phyloP scores from a whole-genome alignment of 176 grass and related monocot genomes.

The Ampelocalamus luodianensis region DNA sequence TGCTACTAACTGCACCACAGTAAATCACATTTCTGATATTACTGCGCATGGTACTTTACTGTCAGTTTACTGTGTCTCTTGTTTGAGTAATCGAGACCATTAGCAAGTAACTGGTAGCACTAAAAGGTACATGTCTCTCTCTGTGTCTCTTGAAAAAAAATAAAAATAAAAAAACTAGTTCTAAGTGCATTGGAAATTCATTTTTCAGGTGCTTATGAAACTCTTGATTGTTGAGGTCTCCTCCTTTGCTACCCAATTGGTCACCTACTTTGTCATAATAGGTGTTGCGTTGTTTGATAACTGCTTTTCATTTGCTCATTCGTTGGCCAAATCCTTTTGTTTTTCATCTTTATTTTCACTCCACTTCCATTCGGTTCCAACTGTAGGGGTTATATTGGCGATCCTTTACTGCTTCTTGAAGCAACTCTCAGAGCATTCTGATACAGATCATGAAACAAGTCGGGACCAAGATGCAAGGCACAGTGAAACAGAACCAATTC shows the following conservation, averaged over 20 bases:
- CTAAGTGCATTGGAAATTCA: neutral
- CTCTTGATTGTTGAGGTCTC: neutral
- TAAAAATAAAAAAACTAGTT: neutral
- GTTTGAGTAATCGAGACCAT: neutral
- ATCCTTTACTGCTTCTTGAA: constrained; percentile 24
- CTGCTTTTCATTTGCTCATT: neutral
- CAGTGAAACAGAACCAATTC: constrained; percentile 1
- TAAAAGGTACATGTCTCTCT: neutral
- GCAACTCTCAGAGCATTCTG: neutral
- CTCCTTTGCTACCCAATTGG: neutral
- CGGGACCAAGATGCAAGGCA: neutral
- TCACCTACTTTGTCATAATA: neutral
- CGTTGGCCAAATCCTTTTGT: neutral
- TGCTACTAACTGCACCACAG: neutral
- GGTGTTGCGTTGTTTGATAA: neutral
- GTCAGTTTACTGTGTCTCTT: neutral
- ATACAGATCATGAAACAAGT: neutral
- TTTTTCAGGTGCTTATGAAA: neutral
- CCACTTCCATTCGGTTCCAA: neutral
- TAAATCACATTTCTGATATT: neutral
- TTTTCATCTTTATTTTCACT: neutral
- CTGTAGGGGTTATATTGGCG: neutral
- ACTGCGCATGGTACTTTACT: too few relatives aligned
- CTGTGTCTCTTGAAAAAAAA: neutral
- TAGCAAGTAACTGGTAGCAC: neutral